A percentile compares a stretch with the other conserved stretches of the same genome.
These are phyloP conservation scores for Hortiboletus campestris DNA, from an alignment of 768 basidiomycete species.

Conservation along the genomic window DNA sequence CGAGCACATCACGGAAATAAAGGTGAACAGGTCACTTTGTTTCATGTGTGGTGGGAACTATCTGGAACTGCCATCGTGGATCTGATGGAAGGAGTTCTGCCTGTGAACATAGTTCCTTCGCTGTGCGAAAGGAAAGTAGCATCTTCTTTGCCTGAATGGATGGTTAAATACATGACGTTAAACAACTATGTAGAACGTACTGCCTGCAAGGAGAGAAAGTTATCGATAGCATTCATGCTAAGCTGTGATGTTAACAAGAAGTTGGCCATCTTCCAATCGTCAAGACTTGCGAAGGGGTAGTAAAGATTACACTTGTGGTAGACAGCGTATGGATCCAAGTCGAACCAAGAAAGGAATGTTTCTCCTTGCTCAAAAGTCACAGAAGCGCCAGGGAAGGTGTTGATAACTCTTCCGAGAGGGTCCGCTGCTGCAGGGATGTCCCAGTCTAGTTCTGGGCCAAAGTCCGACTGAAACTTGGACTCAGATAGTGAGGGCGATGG, in stretches of 20 bases:
- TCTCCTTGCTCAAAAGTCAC: no score
- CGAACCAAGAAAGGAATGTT: background rate
- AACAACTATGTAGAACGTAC: background rate
- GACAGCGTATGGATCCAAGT: background rate
- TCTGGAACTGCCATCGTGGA: background rate
- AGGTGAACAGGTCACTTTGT: background rate
- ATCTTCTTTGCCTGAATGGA: background rate
- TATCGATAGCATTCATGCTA: background rate
- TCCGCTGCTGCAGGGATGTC: no score
- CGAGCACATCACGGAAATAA: background rate
- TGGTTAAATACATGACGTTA: background rate
- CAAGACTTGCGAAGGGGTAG: background rate
- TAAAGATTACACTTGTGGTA: background rate
- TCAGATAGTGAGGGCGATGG: no score
- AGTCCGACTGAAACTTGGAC: no score
- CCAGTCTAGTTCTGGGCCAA: no score
- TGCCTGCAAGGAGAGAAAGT: background rate
- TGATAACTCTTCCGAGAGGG: no score
- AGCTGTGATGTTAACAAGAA: background rate
- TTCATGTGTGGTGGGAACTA: background rate
- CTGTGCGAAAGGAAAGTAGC: background rate
- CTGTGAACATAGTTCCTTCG: background rate
- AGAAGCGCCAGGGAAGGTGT: background rate
- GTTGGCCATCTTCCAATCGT: background rate
- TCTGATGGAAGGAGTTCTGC: background rate